Evolutionary conservation across 1,284 basidiomycete species (phyloP).

Genomic region (Leucoagaricus sp.): DNA sequence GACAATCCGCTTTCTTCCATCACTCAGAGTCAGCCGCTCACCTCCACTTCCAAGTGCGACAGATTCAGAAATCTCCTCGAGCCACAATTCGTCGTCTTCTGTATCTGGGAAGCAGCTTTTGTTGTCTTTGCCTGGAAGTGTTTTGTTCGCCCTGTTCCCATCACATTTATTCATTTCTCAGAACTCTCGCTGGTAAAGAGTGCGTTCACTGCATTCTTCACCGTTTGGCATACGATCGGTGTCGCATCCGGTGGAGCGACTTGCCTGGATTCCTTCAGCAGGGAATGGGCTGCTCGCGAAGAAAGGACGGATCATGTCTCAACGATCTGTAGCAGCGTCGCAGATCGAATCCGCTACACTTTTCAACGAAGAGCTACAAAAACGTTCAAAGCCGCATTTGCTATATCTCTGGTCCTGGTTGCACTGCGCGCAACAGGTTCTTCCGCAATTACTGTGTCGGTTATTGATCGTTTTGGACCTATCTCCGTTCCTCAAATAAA

Average conservation of each 20-base stretch:
- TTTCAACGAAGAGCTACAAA: neutral
- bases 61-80: neutral
- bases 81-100: neutral
- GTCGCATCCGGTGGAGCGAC: neutral
- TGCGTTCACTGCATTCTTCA: neutral
- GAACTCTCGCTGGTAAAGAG: neutral
- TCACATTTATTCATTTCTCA: neutral
- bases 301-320: neutral
- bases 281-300: neutral
- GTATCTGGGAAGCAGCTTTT: neutral
- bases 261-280: neutral
- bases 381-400: neutral
- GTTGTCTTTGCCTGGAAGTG: neutral
- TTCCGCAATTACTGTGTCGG: neutral
- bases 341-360: neutral
- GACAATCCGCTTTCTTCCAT: too few relatives aligned
- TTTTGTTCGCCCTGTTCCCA: neutral
- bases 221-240: neutral
- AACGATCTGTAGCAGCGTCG: neutral
- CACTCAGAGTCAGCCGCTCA: too few relatives aligned
- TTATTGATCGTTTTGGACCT: neutral
- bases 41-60: too few relatives aligned
- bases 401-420: neutral
- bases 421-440: neutral
- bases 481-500: neutral